These are phyloP conservation scores for Colletotrichum sublineola DNA, from an alignment of 2,329 filamentous ascomycete species.

Conservation along the genomic window DNA sequence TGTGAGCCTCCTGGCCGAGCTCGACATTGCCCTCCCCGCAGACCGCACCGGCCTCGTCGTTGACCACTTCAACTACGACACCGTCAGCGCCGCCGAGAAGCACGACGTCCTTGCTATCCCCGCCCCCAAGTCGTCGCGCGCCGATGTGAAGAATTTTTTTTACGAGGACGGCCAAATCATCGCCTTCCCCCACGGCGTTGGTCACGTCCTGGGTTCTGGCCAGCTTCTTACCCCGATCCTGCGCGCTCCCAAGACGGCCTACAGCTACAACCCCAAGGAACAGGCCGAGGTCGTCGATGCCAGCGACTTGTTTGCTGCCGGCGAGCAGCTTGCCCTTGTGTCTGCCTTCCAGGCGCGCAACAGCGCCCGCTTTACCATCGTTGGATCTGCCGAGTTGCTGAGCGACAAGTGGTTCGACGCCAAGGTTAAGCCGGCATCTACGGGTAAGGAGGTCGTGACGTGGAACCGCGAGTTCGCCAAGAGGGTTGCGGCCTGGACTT, in stretches of 20 bases:
- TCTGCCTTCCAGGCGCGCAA: conserved; percentile 92
- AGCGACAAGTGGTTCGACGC: conserved; percentile 91
- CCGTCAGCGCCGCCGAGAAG: conserved; percentile 78
- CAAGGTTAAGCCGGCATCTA: conserved; percentile 74
- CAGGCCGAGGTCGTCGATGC: conserved; percentile 72
- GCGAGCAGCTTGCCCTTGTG: conserved; percentile 86
- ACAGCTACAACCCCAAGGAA: conserved; percentile 95
- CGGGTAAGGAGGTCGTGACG: conserved; percentile 69
- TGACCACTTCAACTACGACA: conserved; percentile 96
- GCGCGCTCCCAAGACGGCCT: conserved; percentile 85
- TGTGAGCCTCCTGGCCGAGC: conserved; percentile 83
- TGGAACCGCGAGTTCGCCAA: conserved; percentile 89
- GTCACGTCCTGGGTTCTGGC: conserved; percentile 83
- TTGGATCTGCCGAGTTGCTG: conserved; percentile 89
- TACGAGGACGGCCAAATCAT: conserved; percentile 72
- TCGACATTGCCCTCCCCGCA: conserved; percentile 88
- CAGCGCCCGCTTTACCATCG: conserved; percentile 87
- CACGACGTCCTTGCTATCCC: conserved; percentile 91
- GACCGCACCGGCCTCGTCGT: conserved; percentile 89
- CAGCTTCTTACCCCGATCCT: conserved; percentile 85
- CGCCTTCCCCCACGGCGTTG: conserved; percentile 85
- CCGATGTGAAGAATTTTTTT: conserved; percentile 84
- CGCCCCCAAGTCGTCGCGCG: conserved; percentile 73
- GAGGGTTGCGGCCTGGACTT: conserved; percentile 92
- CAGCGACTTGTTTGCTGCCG: conserved; percentile 88